Base-by-base conservation (phyloP, 805 yeast genomes). In the Tetrapisispora nanseiensis region DNA sequence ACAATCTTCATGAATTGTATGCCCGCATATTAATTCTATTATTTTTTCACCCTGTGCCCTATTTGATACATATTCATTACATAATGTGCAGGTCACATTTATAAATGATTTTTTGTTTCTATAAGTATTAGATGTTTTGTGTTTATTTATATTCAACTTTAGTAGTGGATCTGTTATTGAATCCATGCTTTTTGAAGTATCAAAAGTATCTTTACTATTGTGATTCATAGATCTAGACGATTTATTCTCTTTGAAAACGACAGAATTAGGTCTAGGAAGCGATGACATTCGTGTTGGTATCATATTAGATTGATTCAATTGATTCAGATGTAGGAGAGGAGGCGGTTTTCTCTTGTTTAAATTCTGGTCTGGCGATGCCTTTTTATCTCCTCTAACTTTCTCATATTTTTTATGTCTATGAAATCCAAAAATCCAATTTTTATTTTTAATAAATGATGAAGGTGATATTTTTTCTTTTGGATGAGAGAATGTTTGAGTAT, bases 1-100 rank as follows among this genome's bases (percentile, higher is more conserved):
- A 53, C 86, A 80, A 42, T 76, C 75, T 40, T 75, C 79, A 54
- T 80, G 86, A 31, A 70, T 64, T 34, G 63, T 57, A 53, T 79
- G 83, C 1, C 70, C 73, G 59, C 86, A 80, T 31, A 56, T 57
- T 26, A 79, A 60, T 43, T 69, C 70, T 12, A 78, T 57, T 2
- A 76, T 56, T 35, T 62, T 66, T 49, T 71, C 80, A 10, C 69
- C 63, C 16, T 57, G 57, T 22, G 72, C 60, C 37, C 70, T 72
- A 23, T 69, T 66, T 15, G 67, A 65, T 4, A 78, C 56, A 2
- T 68, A 63, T 39, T 78, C 78, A 6, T 70, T 70, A 53, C 86
- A 80, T 13, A 79, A 45, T 11, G 63, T 54, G 36, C 67, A 63
- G 12, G 46, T 41, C 29, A 47, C 57, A 24, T 53, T 51, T 6